These are phyloP conservation scores for Nicotiana tomentosiformis DNA, from an alignment of 257 asterid species.

Conservation along the genomic window DNA sequence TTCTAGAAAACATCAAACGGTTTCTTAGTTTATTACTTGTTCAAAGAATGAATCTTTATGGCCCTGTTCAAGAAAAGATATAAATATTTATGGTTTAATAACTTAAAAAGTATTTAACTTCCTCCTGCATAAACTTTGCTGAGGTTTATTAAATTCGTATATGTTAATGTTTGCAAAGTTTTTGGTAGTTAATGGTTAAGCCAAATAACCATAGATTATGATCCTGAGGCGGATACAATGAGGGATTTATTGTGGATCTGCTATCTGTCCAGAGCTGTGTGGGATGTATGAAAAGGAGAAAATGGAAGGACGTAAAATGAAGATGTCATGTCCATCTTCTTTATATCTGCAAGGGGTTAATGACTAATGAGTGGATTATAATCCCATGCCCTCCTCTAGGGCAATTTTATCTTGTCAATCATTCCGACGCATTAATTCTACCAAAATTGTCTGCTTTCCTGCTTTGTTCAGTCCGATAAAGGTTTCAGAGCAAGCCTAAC, in stretches of 20 bases:
- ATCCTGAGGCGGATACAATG: neutral
- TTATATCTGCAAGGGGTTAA: neutral
- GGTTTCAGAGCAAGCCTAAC: neutral
- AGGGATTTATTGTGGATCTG: neutral
- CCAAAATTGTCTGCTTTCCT: neutral
- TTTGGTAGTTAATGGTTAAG: neutral
- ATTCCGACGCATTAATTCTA: neutral
- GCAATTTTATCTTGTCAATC: neutral
- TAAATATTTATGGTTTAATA: neutral
- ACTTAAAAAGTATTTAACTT: neutral
- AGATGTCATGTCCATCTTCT: neutral
- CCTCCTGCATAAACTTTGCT: neutral
- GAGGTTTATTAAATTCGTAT: neutral
- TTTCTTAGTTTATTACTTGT: neutral
- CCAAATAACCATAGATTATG: neutral
- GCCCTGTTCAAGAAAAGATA: too few species aligned
- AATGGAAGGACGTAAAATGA: neutral
- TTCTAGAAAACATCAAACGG: neutral
- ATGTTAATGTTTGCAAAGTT: neutral
- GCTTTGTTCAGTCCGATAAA: neutral
- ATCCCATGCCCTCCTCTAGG: neutral
- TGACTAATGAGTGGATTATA: neutral
- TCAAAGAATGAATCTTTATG: neutral
- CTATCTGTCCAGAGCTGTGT: neutral
- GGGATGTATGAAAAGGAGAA: neutral